phyloP scores from a whole-genome alignment of 805 yeast genomes.

The Saccharomyces jurei region DNA sequence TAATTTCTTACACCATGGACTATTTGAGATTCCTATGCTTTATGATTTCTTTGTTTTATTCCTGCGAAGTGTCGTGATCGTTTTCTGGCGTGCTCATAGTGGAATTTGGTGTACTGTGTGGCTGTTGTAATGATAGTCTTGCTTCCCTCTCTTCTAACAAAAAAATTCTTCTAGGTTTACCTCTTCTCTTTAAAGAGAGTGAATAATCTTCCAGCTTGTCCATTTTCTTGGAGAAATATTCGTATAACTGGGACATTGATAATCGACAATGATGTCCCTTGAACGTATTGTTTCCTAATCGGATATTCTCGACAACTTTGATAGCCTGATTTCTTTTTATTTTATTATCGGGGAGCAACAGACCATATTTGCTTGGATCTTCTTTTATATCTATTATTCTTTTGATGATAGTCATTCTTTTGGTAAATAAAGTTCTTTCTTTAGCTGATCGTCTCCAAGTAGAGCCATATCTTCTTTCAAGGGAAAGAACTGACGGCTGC shows the following conservation, averaged over 20 bases:
- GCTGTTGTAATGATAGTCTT: not conserved
- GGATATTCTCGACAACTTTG: constrained; percentile 23
- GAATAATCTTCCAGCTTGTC: constrained; percentile 20
- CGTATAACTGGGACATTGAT: constrained; percentile 21
- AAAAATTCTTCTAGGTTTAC: constrained; percentile 13
- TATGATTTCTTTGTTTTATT: not conserved
- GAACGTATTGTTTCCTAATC: constrained; percentile 24
- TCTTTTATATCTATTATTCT: constrained; percentile 17
- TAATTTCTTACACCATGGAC: not conserved
- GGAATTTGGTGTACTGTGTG: not conserved
- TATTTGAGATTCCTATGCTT: not conserved
- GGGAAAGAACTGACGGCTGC: constrained; percentile 20
- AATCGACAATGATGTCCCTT: constrained; percentile 15
- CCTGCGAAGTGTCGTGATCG: not conserved
- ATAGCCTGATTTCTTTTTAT: constrained; percentile 17
- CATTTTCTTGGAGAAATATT: constrained; percentile 22
- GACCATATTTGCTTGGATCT: constrained; percentile 15
- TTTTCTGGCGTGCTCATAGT: not conserved
- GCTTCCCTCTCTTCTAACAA: constrained; percentile 10
- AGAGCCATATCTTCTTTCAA: constrained; percentile 25
- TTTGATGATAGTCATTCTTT: constrained; percentile 23
- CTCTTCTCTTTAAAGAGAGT: constrained; percentile 12
- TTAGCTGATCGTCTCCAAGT: constrained; percentile 23
- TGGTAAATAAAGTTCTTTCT: constrained; percentile 25
- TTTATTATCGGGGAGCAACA: constrained; percentile 7